Conservation (phyloP, 768 basidiomycete genomes). For the Clathrus columnatus region DNA sequence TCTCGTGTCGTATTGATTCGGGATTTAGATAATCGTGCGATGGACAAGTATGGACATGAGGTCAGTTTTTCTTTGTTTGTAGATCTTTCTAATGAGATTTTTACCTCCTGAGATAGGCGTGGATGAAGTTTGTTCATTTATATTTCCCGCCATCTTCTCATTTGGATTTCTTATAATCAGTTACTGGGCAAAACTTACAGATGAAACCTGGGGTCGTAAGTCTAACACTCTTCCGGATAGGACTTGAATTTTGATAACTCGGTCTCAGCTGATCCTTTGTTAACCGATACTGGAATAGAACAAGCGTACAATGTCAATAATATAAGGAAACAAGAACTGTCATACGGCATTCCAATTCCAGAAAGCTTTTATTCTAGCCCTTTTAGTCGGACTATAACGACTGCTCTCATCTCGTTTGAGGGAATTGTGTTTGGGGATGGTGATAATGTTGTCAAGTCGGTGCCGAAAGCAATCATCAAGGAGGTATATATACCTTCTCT, state of each 20-base stretch:
- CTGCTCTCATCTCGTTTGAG: conserved; percentile 44
- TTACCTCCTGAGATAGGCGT: no score
- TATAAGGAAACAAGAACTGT: conserved; percentile 42
- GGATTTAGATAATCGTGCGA: conserved; percentile 59
- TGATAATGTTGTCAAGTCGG: conserved; percentile 21
- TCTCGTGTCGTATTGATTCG: not conserved
- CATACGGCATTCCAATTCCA: conserved; percentile 38
- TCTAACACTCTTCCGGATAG: not conserved
- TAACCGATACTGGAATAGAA: conserved; percentile 47
- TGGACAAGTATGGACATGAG: conserved; percentile 44
- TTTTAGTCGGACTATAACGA: conserved; percentile 51
- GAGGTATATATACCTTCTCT: conserved; percentile 36
- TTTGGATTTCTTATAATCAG: no score
- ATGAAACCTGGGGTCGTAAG: conserved; percentile 66
- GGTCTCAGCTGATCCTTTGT: conserved; percentile 49
- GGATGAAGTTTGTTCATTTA: conserved; percentile 43
- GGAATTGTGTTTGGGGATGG: conserved; percentile 20
- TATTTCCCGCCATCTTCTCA: not conserved
- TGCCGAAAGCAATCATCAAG: conserved; percentile 25
- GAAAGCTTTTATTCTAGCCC: conserved; percentile 54
- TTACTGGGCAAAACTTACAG: conserved; percentile 58
- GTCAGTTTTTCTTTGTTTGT: conserved; percentile 17
- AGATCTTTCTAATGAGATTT: no score
- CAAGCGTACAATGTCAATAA: conserved; percentile 42
- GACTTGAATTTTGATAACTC: conserved; percentile 14